Evolutionary conservation across 345 rosid species (phyloP).

Genomic region (Carallia pectinifolia): DNA sequence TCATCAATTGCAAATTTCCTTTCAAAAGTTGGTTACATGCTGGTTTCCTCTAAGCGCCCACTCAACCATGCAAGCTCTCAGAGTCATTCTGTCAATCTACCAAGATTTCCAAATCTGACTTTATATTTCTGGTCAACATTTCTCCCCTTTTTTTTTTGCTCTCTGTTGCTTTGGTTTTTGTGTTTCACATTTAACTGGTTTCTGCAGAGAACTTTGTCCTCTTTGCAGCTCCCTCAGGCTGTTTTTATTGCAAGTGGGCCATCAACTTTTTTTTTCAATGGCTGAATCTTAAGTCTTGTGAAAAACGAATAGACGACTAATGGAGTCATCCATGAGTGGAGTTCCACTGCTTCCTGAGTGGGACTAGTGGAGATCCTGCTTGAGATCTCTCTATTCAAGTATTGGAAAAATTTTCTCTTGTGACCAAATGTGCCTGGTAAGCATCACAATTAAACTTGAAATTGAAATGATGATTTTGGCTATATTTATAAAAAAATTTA

Average conservation of each 20-base stretch:
- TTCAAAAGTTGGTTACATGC: neutral
- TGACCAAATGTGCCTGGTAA: slow-evolving; percentile 91
- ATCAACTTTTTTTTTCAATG: slow-evolving; percentile 37
- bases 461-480: slow-evolving; percentile 54
- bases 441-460: slow-evolving; percentile 77
- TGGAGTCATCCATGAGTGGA: slow-evolving; percentile 33
- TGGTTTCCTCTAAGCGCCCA: neutral
- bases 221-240: slow-evolving; percentile 86
- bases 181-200: slow-evolving; percentile 23
- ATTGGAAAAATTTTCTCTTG: slow-evolving; percentile 80
- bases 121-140: neutral
- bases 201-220: slow-evolving; percentile 67
- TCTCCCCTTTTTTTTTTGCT: neutral
- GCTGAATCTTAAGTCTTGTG: slow-evolving; percentile 42
- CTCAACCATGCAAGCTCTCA: neutral
- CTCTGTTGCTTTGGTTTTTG: neutral
- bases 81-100: neutral
- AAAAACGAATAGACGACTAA: slow-evolving; percentile 41
- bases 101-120: neutral
- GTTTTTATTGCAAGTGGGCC: slow-evolving; percentile 60
- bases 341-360: slow-evolving; percentile 38
- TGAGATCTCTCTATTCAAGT: slow-evolving; percentile 88
- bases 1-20: slow-evolving; percentile 9
- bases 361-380: slow-evolving; percentile 55
- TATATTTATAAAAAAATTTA: no score